Conservation (phyloP, 2,329 filamentous ascomycete genomes). For the Aureobasidium sp. region DNA sequence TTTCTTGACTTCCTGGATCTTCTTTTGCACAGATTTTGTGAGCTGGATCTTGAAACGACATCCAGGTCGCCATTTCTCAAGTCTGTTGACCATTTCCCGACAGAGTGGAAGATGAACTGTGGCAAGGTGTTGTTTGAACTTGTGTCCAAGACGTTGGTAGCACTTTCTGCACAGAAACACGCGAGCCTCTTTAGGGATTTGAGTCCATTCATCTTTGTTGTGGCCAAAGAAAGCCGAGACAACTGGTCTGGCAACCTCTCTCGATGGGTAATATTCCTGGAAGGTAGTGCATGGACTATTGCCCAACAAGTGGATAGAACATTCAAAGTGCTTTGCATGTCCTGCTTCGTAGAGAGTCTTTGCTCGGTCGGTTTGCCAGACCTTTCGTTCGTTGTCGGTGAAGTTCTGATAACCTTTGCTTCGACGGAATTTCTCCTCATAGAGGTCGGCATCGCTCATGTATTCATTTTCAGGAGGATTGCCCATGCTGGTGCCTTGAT, state of each 20-base stretch:
- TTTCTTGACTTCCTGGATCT: background rate
- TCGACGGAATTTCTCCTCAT: background rate
- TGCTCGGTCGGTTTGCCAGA: background rate
- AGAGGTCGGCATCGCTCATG: background rate
- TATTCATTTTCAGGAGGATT: background rate
- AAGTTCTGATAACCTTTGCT: background rate
- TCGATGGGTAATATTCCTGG: background rate
- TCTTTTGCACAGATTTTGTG: background rate
- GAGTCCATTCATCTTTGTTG: slow-evolving; percentile 14
- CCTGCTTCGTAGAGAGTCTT: background rate
- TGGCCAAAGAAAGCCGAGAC: slow-evolving; percentile 11
- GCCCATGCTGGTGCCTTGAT: background rate
- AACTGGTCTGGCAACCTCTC: background rate
- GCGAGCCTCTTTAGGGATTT: background rate
- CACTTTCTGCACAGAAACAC: slow-evolving; percentile 3
- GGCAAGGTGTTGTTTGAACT: background rate
- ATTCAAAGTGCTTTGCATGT: slow-evolving; percentile 7
- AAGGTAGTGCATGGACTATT: background rate
- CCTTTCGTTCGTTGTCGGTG: background rate
- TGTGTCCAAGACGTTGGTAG: slow-evolving; percentile 4
- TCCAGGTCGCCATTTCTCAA: slow-evolving; percentile 4
- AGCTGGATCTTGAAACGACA: background rate
- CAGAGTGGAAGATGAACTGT: slow-evolving; percentile 1
- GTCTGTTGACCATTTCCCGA: background rate
- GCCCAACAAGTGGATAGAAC: background rate